Base-by-base conservation (phyloP, 306 rosid species). In the Oemleria cerasiformis region DNA sequence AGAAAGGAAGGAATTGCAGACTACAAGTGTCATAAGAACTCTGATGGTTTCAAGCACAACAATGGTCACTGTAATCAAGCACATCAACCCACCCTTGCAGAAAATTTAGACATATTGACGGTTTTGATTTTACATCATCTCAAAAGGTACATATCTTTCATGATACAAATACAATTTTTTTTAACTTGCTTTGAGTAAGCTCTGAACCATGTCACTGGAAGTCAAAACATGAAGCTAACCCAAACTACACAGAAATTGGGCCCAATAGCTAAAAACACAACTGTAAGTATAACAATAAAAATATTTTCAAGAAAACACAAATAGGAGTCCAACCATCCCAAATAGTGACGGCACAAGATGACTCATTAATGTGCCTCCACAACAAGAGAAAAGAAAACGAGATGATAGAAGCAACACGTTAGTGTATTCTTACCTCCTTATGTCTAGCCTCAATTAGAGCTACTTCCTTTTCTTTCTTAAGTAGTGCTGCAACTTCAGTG, bases 391-490 rank as follows among this genome's bases (percentile, higher is more conserved):
- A 44, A 45, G n/a, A n/a, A n/a, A n/a, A n/a, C 30, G 3, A 53
- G 17, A 51, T 10, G 10, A 17, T 4, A 2, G 60, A 71, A 38
- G 23, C 1, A 49, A 34, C 8, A 53, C 20, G 50, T 1, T 54
- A 53, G 63, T 8, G 13, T 38, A 41, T n/a, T 65, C 84, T 73
- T 82, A 91, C 99, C 90, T 89, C 97, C 85, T 89, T 95, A 75
- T 75, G 85, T 73, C 91, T 85, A 71, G 99, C 97, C 77, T 89
- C 97, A 61, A 50, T 25, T 58, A 95, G 85, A 58, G 96, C 90
- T 63, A 87, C 88, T 84, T 95, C 83, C 85, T 91, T 95, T 86
- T 95, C 99, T 77, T 89, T 91, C 79, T 66, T 92, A 63, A 95
- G 96, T 80, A 81, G 96, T 70, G 69, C 78, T 63, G 85, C 89